Percentiles rank a stretch among this genome's conserved stretches.
phyloP scores from a whole-genome alignment of 768 basidiomycete genomes.

The Macrolepiota albuminosa region DNA sequence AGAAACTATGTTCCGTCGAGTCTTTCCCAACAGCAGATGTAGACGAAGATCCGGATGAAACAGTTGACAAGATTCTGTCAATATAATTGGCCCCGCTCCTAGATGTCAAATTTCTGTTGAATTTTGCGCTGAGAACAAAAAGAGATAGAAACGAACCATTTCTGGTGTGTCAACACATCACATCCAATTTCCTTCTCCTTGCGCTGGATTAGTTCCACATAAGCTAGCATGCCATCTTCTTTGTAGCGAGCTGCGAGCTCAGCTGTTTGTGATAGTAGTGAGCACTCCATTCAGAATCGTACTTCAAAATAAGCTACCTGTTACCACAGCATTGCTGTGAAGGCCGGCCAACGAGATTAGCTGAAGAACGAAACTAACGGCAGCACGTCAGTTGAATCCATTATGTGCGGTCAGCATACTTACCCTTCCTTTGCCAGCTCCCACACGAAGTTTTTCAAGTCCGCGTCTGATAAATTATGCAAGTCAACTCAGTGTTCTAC shows the following conservation, averaged over 20 bases:
- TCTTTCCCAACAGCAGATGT: conserved; percentile 81
- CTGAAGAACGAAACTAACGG: conserved; percentile 77
- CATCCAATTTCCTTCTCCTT: conserved; percentile 87
- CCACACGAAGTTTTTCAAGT: conserved; percentile 84
- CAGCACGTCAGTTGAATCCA: conserved; percentile 6
- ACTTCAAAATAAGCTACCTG: conserved; percentile 42
- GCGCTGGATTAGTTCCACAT: conserved; percentile 82
- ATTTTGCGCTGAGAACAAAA: neutral
- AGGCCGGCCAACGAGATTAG: conserved; percentile 88
- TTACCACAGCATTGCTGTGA: conserved; percentile 76
- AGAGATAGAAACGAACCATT: conserved; percentile 54
- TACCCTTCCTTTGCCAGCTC: conserved; percentile 87
- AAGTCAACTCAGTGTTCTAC: neutral
- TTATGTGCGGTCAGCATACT: conserved; percentile 7
- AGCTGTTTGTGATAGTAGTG: conserved; percentile 32
- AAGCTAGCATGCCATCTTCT: conserved; percentile 89
- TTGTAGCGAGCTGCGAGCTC: conserved; percentile 79
- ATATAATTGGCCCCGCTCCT: conserved; percentile 93
- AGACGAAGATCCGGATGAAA: conserved; percentile 86
- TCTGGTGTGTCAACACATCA: conserved; percentile 91
- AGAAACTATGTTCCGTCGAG: conserved; percentile 88
- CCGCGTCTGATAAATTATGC: conserved; percentile 45
- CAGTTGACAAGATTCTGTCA: conserved; percentile 76
- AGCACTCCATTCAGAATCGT: neutral
- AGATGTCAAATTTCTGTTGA: conserved; percentile 5